These are phyloP conservation scores for Bipolaris oryzae DNA, from an alignment of 2,329 filamentous ascomycete species.

Conservation along the genomic window DNA sequence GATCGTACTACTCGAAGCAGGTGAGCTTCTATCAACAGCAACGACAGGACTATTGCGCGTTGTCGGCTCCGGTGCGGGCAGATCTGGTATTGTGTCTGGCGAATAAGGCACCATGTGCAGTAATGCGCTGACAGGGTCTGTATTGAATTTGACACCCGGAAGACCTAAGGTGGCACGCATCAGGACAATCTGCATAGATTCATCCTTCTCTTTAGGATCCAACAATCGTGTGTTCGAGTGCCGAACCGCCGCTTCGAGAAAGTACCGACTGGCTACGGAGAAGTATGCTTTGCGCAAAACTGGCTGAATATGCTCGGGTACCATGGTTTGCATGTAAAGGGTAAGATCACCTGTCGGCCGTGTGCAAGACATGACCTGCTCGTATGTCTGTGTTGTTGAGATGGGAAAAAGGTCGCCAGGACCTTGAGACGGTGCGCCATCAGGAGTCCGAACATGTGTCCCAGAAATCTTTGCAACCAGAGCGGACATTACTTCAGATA, in stretches of 20 bases:
- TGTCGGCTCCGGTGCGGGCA: too few relatives aligned
- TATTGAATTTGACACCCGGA: slow-evolving; percentile 33
- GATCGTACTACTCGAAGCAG: slow-evolving; percentile 1
- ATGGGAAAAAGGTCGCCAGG: slow-evolving; percentile 37
- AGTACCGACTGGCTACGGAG: slow-evolving; percentile 31
- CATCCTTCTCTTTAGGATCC: slow-evolving; percentile 28
- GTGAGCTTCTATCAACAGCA: not conserved
- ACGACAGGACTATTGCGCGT: not conserved
- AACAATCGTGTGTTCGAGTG: slow-evolving; percentile 19
- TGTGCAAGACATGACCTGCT: slow-evolving; percentile 32
- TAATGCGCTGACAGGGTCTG: slow-evolving; percentile 34
- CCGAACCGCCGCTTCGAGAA: slow-evolving; percentile 27
- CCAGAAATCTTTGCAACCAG: slow-evolving; percentile 35
- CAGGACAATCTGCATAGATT: slow-evolving; percentile 28
- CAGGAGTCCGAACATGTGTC: slow-evolving; percentile 12
- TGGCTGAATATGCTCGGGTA: slow-evolving; percentile 31
- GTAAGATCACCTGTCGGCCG: slow-evolving; percentile 28
- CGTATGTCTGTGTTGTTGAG: slow-evolving; percentile 25
- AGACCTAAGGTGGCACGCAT: slow-evolving; percentile 27
- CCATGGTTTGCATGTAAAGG: slow-evolving; percentile 25
- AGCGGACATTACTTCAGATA: slow-evolving; percentile 31
- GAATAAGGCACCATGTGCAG: slow-evolving; percentile 17
- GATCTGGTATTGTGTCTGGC: not conserved
- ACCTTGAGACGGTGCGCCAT: slow-evolving; percentile 26
- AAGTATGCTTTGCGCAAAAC: slow-evolving; percentile 37